Percentiles rank a stretch among this genome's conserved stretches.
These are phyloP conservation scores for Penicillium decumbens DNA, from an alignment of 2,329 filamentous ascomycete species.

Conservation along the genomic window DNA sequence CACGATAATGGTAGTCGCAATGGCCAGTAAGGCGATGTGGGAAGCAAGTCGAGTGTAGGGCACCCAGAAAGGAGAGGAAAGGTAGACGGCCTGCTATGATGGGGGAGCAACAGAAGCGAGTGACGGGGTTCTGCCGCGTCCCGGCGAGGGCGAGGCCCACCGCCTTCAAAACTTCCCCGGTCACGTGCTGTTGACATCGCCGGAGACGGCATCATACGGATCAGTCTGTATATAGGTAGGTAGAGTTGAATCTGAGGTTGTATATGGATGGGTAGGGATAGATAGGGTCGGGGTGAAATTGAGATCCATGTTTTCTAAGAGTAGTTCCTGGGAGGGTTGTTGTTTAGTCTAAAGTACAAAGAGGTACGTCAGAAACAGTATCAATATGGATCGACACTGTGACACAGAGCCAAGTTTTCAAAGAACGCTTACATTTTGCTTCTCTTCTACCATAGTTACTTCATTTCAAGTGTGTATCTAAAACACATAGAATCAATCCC, in stretches of 20 bases:
- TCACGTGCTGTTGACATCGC: slow-evolving; percentile 25
- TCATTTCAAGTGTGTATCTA: neutral
- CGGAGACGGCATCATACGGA: slow-evolving; percentile 6
- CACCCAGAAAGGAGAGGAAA: slow-evolving; percentile 13
- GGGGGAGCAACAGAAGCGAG: slow-evolving; percentile 27
- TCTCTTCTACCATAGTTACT: neutral
- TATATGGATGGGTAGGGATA: too few species aligned
- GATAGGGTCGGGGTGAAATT: neutral
- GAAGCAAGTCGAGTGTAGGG: slow-evolving; percentile 12
- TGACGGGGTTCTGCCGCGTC: slow-evolving; percentile 26
- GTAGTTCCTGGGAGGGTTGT: neutral
- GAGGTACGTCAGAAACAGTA: neutral
- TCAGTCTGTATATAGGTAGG: neutral
- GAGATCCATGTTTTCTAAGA: neutral
- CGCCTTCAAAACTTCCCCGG: slow-evolving; percentile 20
- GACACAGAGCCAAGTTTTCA: neutral
- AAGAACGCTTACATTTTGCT: neutral
- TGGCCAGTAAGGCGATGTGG: slow-evolving; percentile 14
- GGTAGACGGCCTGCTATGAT: slow-evolving; percentile 20
- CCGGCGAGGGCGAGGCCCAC: slow-evolving; percentile 18
- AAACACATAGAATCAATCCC: neutral
- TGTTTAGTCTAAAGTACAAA: neutral
- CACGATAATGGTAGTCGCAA: slow-evolving; percentile 10
- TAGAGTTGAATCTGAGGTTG: neutral
- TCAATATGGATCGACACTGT: neutral